Evolutionary conservation across 2,329 filamentous ascomycete genomes (phyloP).

Genomic region (Didymella exigua): DNA sequence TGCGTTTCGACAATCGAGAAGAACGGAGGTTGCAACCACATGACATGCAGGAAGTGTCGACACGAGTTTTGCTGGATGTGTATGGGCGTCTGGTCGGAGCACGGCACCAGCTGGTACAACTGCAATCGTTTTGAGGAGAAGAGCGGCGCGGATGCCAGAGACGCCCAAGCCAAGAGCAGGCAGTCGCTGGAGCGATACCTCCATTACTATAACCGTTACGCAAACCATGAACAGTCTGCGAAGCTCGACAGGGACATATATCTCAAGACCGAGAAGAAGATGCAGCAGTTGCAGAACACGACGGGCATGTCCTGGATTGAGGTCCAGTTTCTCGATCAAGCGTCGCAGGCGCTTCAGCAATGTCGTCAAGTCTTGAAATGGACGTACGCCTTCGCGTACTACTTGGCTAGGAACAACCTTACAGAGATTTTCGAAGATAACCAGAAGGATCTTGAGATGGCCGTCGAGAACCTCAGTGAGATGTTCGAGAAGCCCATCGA

Average conservation of each 20-base stretch:
- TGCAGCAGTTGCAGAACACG: constrained; percentile 91
- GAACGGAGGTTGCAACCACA: constrained; percentile 97
- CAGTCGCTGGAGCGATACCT: constrained; percentile 94
- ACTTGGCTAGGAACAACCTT: constrained; percentile 91
- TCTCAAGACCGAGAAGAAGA: constrained; percentile 97
- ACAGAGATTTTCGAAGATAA: constrained; percentile 99
- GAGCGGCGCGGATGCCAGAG: constrained; percentile 85
- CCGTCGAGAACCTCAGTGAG: constrained; percentile 93
- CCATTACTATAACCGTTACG: constrained; percentile 98
- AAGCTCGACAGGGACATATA: constrained; percentile 96
- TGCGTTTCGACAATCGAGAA: constrained; percentile 98
- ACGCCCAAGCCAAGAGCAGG: constrained; percentile 88
- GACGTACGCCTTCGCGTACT: constrained; percentile 99
- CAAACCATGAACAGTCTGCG: constrained; percentile 97
- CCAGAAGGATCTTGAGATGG: constrained; percentile 96
- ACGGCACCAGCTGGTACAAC: constrained; percentile 99
- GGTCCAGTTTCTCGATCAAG: constrained; percentile 93
- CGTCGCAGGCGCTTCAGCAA: constrained; percentile 90
- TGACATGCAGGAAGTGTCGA: constrained; percentile 95
- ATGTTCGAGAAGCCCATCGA: constrained; percentile 98
- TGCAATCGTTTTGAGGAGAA: constrained; percentile 98
- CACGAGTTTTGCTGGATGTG: constrained; percentile 99
- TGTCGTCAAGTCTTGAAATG: constrained; percentile 99
- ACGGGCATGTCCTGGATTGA: constrained; percentile 99
- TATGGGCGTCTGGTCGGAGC: constrained; percentile 98